These are phyloP conservation scores for Metarhizium humberi DNA, from an alignment of 2,329 filamentous ascomycete species.

Conservation along the genomic window DNA sequence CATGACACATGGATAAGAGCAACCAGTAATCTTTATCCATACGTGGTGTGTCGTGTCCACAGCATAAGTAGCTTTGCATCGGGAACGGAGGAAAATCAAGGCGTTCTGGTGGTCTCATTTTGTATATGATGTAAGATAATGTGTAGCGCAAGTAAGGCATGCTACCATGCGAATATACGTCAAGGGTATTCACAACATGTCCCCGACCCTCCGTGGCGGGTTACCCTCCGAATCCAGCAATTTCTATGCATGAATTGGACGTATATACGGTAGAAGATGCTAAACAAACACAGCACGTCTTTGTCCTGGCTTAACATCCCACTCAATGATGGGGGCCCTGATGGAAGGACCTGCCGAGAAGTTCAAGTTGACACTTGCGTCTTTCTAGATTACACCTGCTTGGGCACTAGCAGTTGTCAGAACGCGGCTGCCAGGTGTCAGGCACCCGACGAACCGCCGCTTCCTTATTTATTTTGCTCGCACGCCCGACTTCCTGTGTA, in stretches of 20 bases:
- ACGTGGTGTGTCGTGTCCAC: not conserved
- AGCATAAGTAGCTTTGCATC: not conserved
- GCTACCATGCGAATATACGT: not conserved
- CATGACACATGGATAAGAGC: not conserved
- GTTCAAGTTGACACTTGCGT: not conserved
- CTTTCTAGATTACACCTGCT: not conserved
- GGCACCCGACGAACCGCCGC: not conserved
- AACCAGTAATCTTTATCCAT: not conserved
- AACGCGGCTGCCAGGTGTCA: not conserved
- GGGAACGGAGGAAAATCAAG: not conserved
- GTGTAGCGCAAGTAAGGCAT: not conserved
- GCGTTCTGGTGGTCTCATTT: constrained; percentile 1
- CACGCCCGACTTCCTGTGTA: not conserved
- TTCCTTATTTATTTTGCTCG: not conserved
- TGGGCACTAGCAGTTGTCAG: not conserved
- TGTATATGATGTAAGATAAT: not conserved
- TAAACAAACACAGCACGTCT: not conserved
- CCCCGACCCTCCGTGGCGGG: too few relatives aligned
- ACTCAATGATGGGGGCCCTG: too few relatives aligned
- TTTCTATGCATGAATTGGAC: too few relatives aligned
- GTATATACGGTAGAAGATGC: too few relatives aligned
- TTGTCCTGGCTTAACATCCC: not conserved
- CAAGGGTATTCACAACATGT: too few relatives aligned
- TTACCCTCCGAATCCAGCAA: too few relatives aligned
- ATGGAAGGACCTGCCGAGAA: not conserved